Base-by-base conservation (phyloP, 163 green algal species). In the Picocystis sp. region DNA sequence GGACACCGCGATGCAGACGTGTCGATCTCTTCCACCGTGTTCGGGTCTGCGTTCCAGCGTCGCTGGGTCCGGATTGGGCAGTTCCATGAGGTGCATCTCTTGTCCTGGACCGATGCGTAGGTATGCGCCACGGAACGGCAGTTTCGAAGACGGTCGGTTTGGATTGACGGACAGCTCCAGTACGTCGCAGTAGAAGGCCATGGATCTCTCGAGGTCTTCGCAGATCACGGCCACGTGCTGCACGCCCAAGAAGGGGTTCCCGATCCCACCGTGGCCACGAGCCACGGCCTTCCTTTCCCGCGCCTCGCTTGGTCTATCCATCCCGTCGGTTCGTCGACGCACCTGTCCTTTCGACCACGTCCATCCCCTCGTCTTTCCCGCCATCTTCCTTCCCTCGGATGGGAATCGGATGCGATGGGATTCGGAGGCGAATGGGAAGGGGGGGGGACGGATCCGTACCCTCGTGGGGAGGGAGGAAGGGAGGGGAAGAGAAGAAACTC, bases 81-180 rank as follows among this genome's bases (percentile, higher is more conserved):
- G 68, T 66, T 85, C 74, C 86, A 97, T 94, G 2, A 99, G 77
- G 74, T 99, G 90, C 42, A 99, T 92, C 89, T 96, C 97, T 56
- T 95, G 29, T 38, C 29, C 84, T 8, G 70, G 63, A 2, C 88
- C 88, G n/a, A 97, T 84, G 82, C 75, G 89, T 13, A 98, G 73
- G 89, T 89, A 98, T 9, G 81, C 79, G 23, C 89, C 64, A 11
- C 83, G 55, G 64, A 94, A 98, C 8, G 87, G 83, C 22, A 98
- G 80, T 69, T 92, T 94, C 57, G 75, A 45, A 53, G 94, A 52
- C 0, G 86, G 79, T 19, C 87, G 75, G 25, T 87, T 83, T 0
- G 64, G 60, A 66, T 95, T 97, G 29, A 92, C 22, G 11, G 53
- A 22, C 65, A 64, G 49, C 81, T 79, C 81, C 11, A 96, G 66